phyloP scores from a whole-genome alignment of 2,329 filamentous ascomycete genomes.

The Colletotrichum euphorbiae region DNA sequence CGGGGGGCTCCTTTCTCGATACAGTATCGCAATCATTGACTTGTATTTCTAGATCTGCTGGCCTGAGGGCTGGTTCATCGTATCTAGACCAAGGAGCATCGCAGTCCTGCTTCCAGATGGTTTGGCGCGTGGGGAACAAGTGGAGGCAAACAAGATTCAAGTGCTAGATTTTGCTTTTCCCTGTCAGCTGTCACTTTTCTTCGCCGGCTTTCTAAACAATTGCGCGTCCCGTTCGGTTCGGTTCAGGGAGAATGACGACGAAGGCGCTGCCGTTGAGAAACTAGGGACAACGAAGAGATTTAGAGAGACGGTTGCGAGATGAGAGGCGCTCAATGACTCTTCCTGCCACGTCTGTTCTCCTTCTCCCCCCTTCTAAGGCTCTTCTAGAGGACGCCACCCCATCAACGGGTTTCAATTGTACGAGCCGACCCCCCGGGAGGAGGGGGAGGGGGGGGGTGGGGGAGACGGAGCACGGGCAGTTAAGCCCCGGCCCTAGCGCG shows the following conservation, averaged over 20 bases:
- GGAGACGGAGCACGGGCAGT: neutral
- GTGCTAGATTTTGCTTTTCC: slow-evolving; percentile 11
- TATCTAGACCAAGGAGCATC: slow-evolving; percentile 15
- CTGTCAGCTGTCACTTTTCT: neutral
- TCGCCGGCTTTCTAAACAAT: neutral
- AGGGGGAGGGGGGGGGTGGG: no score
- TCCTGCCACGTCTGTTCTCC: neutral
- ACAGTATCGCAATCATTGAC: slow-evolving; percentile 6
- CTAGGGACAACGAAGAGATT: neutral
- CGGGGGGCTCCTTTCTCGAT: neutral
- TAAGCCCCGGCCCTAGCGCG: slow-evolving; percentile 18
- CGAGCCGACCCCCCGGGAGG: no score
- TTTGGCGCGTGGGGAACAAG: slow-evolving; percentile 21
- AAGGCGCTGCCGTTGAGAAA: neutral
- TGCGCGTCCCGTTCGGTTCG: slow-evolving; percentile 2
- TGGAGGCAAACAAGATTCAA: slow-evolving; percentile 11
- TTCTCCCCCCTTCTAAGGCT: neutral
- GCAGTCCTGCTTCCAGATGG: slow-evolving; percentile 8
- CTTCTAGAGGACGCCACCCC: slow-evolving; percentile 1
- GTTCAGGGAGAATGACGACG: neutral
- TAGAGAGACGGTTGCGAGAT: slow-evolving; percentile 8
- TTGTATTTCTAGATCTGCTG: slow-evolving; percentile 14
- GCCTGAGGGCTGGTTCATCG: slow-evolving; percentile 12
- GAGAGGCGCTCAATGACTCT: neutral
- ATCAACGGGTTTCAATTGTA: neutral